These are phyloP conservation scores for Cercospora citrullina DNA, from an alignment of 2,329 filamentous ascomycete species.

Conservation along the genomic window DNA sequence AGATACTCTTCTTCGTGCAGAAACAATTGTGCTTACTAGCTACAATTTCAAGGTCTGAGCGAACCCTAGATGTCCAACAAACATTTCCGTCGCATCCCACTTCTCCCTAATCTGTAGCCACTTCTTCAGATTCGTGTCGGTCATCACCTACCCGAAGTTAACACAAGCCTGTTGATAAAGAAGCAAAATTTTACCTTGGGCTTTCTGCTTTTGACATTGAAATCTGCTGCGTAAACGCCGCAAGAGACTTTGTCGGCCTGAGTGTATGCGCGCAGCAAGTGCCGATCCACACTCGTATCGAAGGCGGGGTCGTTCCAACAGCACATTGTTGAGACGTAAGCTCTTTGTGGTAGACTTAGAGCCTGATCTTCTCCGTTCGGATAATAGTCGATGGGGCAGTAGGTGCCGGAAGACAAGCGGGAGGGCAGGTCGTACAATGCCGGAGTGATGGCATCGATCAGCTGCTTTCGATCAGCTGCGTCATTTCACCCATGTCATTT, in stretches of 20 bases:
- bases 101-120: background rate
- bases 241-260: background rate
- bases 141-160: background rate
- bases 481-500: background rate
- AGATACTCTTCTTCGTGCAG: background rate
- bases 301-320: background rate
- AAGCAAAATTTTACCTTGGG: background rate
- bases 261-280: background rate
- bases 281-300: background rate
- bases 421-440: background rate
- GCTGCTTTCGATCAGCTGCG: background rate
- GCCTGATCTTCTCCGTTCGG: background rate
- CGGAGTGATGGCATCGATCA: background rate
- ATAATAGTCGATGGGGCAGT: background rate
- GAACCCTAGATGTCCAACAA: background rate
- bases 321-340: background rate
- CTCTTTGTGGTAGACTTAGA: background rate
- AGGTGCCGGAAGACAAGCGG: background rate
- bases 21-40: background rate
- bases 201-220: background rate
- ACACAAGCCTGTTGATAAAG: background rate
- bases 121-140: background rate
- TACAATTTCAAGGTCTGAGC: background rate
- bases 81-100: background rate
- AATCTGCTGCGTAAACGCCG: background rate